Evolutionary conservation across 2,329 filamentous ascomycete species (phyloP), one percentile per base, ranked within the genome.

Genomic region (Colletotrichum incanum): DNA sequence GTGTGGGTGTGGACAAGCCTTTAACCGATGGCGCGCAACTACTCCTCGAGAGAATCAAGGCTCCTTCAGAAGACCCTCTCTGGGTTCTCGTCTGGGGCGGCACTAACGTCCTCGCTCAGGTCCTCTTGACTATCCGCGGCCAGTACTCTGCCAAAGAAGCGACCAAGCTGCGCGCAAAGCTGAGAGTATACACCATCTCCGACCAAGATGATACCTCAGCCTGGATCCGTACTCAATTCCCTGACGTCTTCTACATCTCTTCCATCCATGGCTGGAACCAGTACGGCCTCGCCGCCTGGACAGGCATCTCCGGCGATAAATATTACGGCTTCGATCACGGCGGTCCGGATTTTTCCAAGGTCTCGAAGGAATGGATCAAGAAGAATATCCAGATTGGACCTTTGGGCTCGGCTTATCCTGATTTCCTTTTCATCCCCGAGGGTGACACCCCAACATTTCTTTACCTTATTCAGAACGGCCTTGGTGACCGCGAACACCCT

Each of bases 141-240:
- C 63, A 68, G 41, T 20, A 59, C 37, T 72, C 78, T 39, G 71
- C 76, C 14, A 60, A 60, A 14, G 81, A 85, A 0, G 78, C 82
- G 1, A 77, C 79, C 0, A 71, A 71, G 1, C 78, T 88, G 34
- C 78, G 82, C 1, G 74, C 80, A 2, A 85, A 84, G 71, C 76
- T 89, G 11, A 80, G 87, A 8, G 82, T 89, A 4, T 89, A 89
- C 76, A 80, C 88, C 50, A 89, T 91, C 66, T 89, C 87, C 7
- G 89, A 91, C 74, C 89, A 91, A 74, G 89, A 91, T 73, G 85
- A 91, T 67, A 85, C 86, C 0, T 88, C 87, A 0, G 79, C 84
- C 0, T 91, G 88, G 88, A 87, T 91, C 52, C 85, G 89, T 28
- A 79, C 81, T 52, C 84, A 82, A 3, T 90, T 86, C 70, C 87